Evolutionary conservation across 768 basidiomycete genomes (phyloP), one percentile per base, ranked within the genome.

Genomic region (Pleurotus pulmonarius): DNA sequence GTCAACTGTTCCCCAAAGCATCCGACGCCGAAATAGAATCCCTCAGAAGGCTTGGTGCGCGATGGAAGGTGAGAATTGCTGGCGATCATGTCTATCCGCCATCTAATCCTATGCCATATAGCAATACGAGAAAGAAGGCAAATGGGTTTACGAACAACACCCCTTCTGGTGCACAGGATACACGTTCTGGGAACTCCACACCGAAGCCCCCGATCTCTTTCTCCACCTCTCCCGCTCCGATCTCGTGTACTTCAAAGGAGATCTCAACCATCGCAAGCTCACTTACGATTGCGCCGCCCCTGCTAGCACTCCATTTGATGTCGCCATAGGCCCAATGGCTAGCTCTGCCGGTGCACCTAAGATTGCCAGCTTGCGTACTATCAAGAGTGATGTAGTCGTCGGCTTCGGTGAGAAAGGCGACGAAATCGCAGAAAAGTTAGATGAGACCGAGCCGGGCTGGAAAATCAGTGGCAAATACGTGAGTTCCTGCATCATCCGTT

Each of bases 381-480:
- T 98, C 76, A 98, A 98, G 75, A 91, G 88, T 60, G 95, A 98
- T 63, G 94, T 97, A 43, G 94, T 98, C 3, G 94, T 96, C 43
- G 92, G 92, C 5, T 74, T 93, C 24, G 90, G 88, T 37, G 67
- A 76, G 6, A 72, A 87, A 9, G 86, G 87, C 3, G 88, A 92
- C 60, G 74, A 75, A 45, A 71, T 84, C 38, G 92, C 91, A 2
- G 88, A 92, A 69, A 80, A 77, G 56, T 76, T 97, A n/a, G 92
- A 96, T 69, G 77, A 88, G 64, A 78, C 81, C 24, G 93, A 97
- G 66, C 85, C 89, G 15, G 95, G 95, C 49, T 98, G 95, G 95
- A 95, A 94, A 76, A 96, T 97, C 65, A 92, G 90, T 49, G 94
- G 94, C 46, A 94, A 95, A 92, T 95, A 94, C 65, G 93, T 94